phyloP scores from a whole-genome alignment of 1,284 basidiomycete species.

The Anthracocystis setariae region DNA sequence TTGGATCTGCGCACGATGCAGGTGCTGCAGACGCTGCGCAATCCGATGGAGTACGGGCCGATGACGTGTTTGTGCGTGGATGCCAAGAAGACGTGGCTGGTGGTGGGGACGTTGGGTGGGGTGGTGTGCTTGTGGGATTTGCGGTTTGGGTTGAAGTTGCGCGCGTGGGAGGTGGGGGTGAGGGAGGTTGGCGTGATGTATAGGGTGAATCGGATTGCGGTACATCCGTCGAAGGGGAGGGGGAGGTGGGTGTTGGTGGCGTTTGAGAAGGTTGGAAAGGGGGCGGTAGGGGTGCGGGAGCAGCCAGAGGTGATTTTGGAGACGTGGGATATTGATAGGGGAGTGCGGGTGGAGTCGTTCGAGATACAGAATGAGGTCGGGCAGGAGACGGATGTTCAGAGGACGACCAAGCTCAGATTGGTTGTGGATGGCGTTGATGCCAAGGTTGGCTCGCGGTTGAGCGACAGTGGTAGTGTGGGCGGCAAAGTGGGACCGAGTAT shows the following conservation, averaged over 20 bases:
- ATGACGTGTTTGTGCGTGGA: conserved; percentile 86
- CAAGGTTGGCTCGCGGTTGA: conserved; percentile 6
- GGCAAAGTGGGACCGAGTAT: neutral
- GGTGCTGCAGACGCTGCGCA: conserved; percentile 78
- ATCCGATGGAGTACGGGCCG: conserved; percentile 85
- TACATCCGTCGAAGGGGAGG: conserved; percentile 80
- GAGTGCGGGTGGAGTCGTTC: conserved; percentile 66
- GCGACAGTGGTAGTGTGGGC: conserved; percentile 9
- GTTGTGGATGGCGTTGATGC: conserved; percentile 10
- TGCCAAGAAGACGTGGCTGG: conserved; percentile 79
- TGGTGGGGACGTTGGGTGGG: conserved; percentile 86
- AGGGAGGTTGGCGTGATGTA: conserved; percentile 10
- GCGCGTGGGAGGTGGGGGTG: conserved; percentile 79
- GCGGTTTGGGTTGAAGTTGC: conserved; percentile 87
- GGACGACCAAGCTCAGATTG: conserved; percentile 17
- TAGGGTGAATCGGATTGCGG: conserved; percentile 77
- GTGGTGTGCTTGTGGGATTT: conserved; percentile 90
- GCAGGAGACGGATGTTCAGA: neutral
- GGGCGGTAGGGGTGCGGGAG: conserved; percentile 1
- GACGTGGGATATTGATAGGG: conserved; percentile 66
- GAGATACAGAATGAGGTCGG: conserved; percentile 24
- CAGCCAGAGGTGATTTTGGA: conserved; percentile 52
- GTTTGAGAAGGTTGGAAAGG: conserved; percentile 70
- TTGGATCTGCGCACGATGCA: conserved; percentile 88
- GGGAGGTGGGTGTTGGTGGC: conserved; percentile 90